These are phyloP conservation scores for Arctium lappa DNA, from an alignment of 129 eudicot species.

Conservation along the genomic window DNA sequence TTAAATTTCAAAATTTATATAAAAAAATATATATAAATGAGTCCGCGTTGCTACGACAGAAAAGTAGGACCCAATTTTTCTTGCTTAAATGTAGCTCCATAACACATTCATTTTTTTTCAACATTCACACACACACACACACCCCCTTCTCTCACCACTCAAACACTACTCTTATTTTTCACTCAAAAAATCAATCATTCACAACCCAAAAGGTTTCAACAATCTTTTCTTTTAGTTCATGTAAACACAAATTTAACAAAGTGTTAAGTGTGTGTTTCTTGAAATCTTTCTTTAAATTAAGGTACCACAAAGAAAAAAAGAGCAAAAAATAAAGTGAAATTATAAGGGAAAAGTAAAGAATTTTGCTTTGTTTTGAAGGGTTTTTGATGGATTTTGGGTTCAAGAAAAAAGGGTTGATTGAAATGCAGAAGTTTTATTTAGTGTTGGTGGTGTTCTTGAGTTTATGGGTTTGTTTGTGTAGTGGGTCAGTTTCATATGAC, in stretches of 20 bases:
- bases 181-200: neutral
- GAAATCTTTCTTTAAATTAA: slow-evolving; percentile 10
- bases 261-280: slow-evolving; percentile 12
- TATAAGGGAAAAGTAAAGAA: slow-evolving; percentile 1
- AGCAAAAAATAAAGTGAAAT: slow-evolving; percentile 11
- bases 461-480: slow-evolving; percentile 44
- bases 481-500: slow-evolving; percentile 84
- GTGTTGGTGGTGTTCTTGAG: slow-evolving; percentile 40
- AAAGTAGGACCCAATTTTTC: slow-evolving; percentile 34
- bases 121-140: slow-evolving; percentile 30
- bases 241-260: neutral
- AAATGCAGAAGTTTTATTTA: slow-evolving; percentile 26
- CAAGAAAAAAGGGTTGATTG: slow-evolving; percentile 20
- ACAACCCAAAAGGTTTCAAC: slow-evolving; percentile 11
- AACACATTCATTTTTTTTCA: slow-evolving; percentile 19
- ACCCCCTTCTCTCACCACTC: neutral
- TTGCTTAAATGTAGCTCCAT: slow-evolving; percentile 37
- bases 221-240: neutral
- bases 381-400: slow-evolving; percentile 16
- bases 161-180: neutral
- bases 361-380: slow-evolving; percentile 25
- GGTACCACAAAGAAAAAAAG: slow-evolving; percentile 18
- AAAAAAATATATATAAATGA: neutral
- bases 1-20: neutral
- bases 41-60: slow-evolving; percentile 18